Percentiles rank a stretch among this genome's conserved stretches.
Conservation (phyloP, 2,329 filamentous ascomycete genomes). For the Alternaria conjuncta region DNA sequence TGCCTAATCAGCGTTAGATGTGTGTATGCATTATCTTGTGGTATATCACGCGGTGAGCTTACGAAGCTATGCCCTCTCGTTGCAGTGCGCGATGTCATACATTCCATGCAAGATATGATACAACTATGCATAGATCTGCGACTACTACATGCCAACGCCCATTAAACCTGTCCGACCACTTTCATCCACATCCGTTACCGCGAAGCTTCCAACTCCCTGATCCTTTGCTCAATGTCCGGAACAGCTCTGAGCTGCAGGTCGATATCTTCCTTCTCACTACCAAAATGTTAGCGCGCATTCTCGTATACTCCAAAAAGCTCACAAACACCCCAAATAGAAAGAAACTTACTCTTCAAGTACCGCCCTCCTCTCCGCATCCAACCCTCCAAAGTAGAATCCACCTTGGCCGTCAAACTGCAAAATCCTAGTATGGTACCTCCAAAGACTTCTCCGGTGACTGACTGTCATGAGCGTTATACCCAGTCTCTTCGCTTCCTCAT, state of each 20-base stretch:
- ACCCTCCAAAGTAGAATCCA: constrained; percentile 82
- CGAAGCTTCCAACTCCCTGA: constrained; percentile 72
- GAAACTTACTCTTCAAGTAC: constrained; percentile 77
- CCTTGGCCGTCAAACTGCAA: constrained; percentile 97
- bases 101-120: not conserved
- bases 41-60: not conserved
- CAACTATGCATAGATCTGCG: not conserved
- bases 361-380: constrained; percentile 87
- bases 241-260: constrained; percentile 85
- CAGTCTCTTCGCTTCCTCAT: constrained; percentile 89
- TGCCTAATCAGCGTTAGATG: not conserved
- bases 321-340: not conserved
- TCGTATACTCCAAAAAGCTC: not conserved
- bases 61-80: not conserved
- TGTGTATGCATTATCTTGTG: not conserved
- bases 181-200: not conserved
- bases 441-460: constrained; percentile 85
- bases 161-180: not conserved
- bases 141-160: not conserved
- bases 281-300: constrained; percentile 18
- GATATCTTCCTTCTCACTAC: constrained; percentile 86
- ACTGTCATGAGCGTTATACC: constrained; percentile 98
- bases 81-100: not conserved
- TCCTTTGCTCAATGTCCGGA: constrained; percentile 83
- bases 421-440: constrained; percentile 95